Conservation (phyloP, 345 rosid genomes). For the Eucalyptus leucophloia region DNA sequence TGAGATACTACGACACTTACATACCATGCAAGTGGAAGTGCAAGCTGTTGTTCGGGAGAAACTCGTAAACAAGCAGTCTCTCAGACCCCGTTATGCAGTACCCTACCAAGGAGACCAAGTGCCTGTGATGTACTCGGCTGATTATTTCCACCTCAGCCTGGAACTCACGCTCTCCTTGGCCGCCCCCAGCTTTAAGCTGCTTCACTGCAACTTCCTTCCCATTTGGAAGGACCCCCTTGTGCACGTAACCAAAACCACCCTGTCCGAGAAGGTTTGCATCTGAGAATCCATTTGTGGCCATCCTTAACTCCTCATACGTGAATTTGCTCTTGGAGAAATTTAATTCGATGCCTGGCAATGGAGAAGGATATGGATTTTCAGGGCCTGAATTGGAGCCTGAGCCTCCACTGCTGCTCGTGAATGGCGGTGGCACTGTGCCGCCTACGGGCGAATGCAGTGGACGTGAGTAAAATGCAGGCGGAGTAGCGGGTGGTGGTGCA, state of each 20-base stretch:
- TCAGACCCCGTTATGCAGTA: conserved; percentile 39
- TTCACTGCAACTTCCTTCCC: conserved; percentile 60
- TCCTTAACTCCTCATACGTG: conserved; percentile 41
- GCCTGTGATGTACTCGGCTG: conserved; percentile 58
- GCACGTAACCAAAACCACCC: conserved; percentile 70
- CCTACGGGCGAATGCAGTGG: background rate
- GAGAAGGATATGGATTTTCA: conserved; percentile 43
- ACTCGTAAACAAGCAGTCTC: conserved; percentile 68
- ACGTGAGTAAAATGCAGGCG: background rate
- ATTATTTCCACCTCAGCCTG: conserved; percentile 66
- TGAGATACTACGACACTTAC: background rate
- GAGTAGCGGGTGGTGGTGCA: conserved; percentile 13
- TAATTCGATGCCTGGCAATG: conserved; percentile 42
- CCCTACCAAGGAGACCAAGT: conserved; percentile 64
- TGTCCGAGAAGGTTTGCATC: conserved; percentile 54
- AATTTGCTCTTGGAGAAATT: conserved; percentile 62
- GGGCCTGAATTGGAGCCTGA: conserved; percentile 53
- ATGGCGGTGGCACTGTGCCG: background rate
- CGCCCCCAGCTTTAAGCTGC: conserved; percentile 52
- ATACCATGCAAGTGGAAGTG: conserved; percentile 62
- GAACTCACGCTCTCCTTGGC: conserved; percentile 59
- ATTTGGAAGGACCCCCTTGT: conserved; percentile 52
- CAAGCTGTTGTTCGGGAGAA: conserved; percentile 48
- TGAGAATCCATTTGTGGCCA: conserved; percentile 57
- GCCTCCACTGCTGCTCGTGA: conserved; percentile 51